Evolutionary conservation across 2,329 filamentous ascomycete species (phyloP), one percentile per base, ranked within the genome.

Genomic region (Chaetomiaceae sp.): DNA sequence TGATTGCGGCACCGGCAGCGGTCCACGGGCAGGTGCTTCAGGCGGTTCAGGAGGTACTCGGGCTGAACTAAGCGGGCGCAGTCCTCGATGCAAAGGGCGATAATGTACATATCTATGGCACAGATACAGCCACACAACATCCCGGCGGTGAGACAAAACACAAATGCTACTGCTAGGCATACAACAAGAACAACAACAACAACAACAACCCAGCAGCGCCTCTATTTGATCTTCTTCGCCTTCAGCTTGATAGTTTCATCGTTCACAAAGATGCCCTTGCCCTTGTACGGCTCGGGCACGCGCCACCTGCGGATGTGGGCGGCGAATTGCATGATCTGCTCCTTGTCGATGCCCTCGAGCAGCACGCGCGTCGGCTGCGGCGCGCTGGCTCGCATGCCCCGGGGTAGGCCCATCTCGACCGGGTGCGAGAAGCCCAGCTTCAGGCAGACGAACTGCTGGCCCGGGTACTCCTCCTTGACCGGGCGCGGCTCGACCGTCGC

Each of bases 251-350:
- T 96, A 24, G 89, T 96, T 76, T 98, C 89, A 54, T 90, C 88
- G 62, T 97, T 94, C 60, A 98, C 84, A 65, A 97, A 98, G 59
- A 98, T 95, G 59, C 93, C 93, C 81, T 98, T 97, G 57, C 93
- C 93, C 80, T 98, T 98, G 70, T 98, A 98, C 55, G 93, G 93
- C 71, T 98, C 93, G 24, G 93, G 93, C 55, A 78, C 79, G 63
- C 93, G 83, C 91, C 91, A 97, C 68, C 74, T 78, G 58, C 88
- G 77, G 57, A 98, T 94, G 58, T 83, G 74, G 1, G 93, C 93
- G 15, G 93, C 93, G 67, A 97, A 96, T 48, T 86, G 83, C 76
- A 89, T 93, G 53, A 98, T 81, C 39, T 83, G 77, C 68, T 94
- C 84, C 64, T 88, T 89, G 64, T 97, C 81, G 42, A 84, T 76